Evolutionary conservation across 768 basidiomycete genomes (phyloP), one percentile per base, ranked within the genome.

Genomic region (Candolleomyces aberdarensis): DNA sequence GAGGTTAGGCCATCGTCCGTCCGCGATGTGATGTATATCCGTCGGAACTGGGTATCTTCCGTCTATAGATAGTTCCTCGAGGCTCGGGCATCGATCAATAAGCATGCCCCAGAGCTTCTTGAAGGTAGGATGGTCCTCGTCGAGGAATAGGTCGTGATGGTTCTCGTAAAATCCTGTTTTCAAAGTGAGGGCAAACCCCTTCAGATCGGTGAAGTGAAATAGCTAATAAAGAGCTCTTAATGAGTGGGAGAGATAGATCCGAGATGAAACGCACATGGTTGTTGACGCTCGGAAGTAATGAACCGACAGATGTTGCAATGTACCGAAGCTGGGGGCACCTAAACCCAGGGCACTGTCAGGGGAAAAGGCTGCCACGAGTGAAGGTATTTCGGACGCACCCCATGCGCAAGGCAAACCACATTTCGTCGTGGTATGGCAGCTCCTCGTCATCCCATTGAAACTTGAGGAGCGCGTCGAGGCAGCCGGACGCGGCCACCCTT

Each of bases 401-500:
- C 57, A 83, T 72, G 41, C 88, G 83, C 65, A 92, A 75, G 48
- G 86, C 83, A 62, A 88, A 82, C 90, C 90, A 92, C 86, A 92
- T 88, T 63, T 87, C 85, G 61, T 91, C 90, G 62, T 83, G 74
- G 39, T 79, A 81, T 15, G 86, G 83, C 39, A 85, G 75, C 68
- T 89, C 87, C 13, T 88, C 87, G 3, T 83, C 87, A 62, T 86
- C 86, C 90, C 90, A 92, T 40, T 82, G 73, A 66, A 92, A 92
- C 13, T 76, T 83, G 31, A 77, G 73, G 44, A 92, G 78, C 19
- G 86, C 87, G 51, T 91, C 90, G 47, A 92, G 72, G 51, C 74
- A 70, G 65, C 66, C 74, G 44, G 81, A 75, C 6, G 73, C 72
- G 8, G 85, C 87, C 9, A 82, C 74, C 20, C 75, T 67, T 20